phyloP scores from a whole-genome alignment of 2,329 filamentous ascomycete genomes.

The Microdochium trichocladiopsis region DNA sequence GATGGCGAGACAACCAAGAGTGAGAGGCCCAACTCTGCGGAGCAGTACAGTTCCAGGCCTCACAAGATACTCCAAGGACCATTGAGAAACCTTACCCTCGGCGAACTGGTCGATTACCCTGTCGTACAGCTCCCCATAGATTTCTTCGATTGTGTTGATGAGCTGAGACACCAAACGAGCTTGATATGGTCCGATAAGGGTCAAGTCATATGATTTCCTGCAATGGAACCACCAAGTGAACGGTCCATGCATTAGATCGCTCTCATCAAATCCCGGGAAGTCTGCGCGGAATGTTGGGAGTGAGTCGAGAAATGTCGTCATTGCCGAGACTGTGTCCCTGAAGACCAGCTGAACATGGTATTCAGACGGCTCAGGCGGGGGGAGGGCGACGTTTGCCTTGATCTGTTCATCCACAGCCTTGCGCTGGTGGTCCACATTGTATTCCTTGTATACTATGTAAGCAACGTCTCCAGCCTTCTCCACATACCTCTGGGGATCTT shows the following conservation, averaged over 20 bases:
- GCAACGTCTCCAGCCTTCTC: neutral
- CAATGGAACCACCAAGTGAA: constrained; percentile 7
- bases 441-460: neutral
- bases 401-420: neutral
- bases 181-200: neutral
- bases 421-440: neutral
- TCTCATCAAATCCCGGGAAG: neutral
- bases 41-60: constrained; percentile 1
- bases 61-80: constrained; percentile 1
- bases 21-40: neutral
- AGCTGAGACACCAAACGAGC: constrained; percentile 1
- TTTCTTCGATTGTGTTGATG: constrained; percentile 5
- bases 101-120: neutral
- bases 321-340: neutral
- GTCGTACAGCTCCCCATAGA: neutral
- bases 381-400: neutral
- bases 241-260: neutral
- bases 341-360: neutral
- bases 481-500: neutral
- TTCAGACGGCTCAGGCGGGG: neutral
- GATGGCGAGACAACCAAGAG: neutral
- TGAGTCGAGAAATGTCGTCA: neutral
- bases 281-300: neutral
- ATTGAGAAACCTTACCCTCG: neutral
- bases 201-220: neutral